Evolutionary conservation across 1,284 basidiomycete genomes (phyloP).

Genomic region (Sparassis latifolia): DNA sequence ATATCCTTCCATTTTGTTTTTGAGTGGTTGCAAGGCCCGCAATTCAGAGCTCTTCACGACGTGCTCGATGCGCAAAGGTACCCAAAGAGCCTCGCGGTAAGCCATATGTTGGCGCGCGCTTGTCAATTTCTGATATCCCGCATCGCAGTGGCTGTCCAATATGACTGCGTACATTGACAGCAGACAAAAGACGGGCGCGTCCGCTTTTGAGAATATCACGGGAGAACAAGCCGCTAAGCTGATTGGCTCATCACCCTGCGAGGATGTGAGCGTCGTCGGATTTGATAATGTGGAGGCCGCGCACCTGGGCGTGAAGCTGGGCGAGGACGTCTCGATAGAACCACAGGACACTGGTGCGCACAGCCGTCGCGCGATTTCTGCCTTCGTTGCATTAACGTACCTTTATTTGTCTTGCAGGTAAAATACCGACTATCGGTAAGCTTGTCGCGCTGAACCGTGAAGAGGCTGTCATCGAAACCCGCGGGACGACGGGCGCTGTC

Average conservation of each 20-base stretch:
- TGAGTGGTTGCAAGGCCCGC: conserved; percentile 31
- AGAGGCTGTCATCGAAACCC: conserved; percentile 42
- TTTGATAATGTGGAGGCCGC: conserved; percentile 41
- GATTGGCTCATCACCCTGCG: conserved; percentile 30
- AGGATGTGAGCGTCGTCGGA: conserved; percentile 35
- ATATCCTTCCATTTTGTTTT: conserved; percentile 42
- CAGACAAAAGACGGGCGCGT: conserved; percentile 22
- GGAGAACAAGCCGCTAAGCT: conserved; percentile 39
- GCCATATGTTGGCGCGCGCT: conserved; percentile 8
- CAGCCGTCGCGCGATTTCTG: neutral
- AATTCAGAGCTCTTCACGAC: conserved; percentile 28
- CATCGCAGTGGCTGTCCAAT: conserved; percentile 39
- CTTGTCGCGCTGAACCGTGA: conserved; percentile 43
- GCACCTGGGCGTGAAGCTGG: conserved; percentile 33
- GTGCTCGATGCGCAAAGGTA: conserved; percentile 35
- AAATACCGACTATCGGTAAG: conserved; percentile 40
- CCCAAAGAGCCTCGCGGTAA: conserved; percentile 36
- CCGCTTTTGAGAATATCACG: conserved; percentile 22
- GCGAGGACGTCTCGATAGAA: conserved; percentile 35
- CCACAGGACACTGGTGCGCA: conserved; percentile 46
- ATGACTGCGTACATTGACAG: conserved; percentile 30
- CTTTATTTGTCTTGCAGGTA: conserved; percentile 22
- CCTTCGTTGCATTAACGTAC: neutral
- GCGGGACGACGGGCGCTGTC: conserved; percentile 28
- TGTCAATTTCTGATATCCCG: neutral